A percentile compares a stretch with the other conserved stretches of the same genome.
phyloP scores from a whole-genome alignment of 1,139 yeast genomes.

The Suhomyces terraborum region DNA sequence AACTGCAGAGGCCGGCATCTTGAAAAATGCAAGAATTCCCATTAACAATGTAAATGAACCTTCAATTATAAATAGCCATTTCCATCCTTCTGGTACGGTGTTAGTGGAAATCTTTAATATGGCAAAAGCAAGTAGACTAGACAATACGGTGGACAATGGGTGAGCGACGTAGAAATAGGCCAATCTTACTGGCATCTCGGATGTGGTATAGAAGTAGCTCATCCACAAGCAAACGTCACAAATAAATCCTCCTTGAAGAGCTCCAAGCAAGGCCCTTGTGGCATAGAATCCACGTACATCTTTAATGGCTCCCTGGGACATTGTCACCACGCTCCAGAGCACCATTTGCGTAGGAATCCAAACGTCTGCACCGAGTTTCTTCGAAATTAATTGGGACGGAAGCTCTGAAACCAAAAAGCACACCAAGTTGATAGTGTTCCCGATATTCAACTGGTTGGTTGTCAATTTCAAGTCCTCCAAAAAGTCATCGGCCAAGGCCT shows the following conservation, averaged over 20 bases:
- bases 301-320: constrained; percentile 45
- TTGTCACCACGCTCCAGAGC: constrained; percentile 54
- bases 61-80: constrained; percentile 40
- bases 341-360: constrained; percentile 57
- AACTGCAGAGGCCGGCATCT: constrained; percentile 39
- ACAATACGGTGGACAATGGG: constrained; percentile 25
- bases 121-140: constrained; percentile 35
- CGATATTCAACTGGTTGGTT: constrained; percentile 51
- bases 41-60: constrained; percentile 33
- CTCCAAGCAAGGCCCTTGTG: constrained; percentile 33
- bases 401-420: constrained; percentile 54
- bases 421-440: constrained; percentile 46
- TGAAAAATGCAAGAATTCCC: constrained; percentile 33
- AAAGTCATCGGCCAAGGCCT: constrained; percentile 53
- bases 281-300: constrained; percentile 26
- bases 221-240: constrained; percentile 35
- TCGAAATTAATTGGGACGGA: constrained; percentile 57
- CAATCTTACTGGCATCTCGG: constrained; percentile 30
- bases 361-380: constrained; percentile 53
- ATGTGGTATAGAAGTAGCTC: constrained; percentile 32
- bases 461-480: constrained; percentile 45
- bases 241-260: constrained; percentile 34
- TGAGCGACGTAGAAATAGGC: constrained; percentile 30
- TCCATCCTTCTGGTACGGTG: constrained; percentile 28
- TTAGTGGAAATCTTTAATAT: constrained; percentile 24